Evolutionary conservation across 805 yeast genomes (phyloP).

Genomic region (Candida loeiensis): DNA sequence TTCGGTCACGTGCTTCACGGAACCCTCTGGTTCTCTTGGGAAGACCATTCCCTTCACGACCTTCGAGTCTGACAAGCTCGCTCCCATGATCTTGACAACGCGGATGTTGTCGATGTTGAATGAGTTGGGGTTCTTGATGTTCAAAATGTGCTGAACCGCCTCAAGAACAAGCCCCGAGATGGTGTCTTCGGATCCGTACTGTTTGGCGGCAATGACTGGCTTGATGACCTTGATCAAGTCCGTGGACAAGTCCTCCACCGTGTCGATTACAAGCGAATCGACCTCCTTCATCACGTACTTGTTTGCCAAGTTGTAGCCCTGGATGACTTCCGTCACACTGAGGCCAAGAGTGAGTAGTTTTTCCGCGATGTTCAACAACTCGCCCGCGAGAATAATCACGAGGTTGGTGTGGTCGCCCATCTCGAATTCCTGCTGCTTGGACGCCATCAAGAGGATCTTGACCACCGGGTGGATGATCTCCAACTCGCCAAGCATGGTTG

Average conservation of each 20-base stretch:
- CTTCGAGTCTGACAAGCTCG: slow-evolving; percentile 64
- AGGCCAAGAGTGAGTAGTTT: slow-evolving; percentile 80
- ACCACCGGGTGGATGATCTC: slow-evolving; percentile 98
- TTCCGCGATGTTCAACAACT: slow-evolving; percentile 80
- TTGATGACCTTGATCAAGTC: slow-evolving; percentile 70
- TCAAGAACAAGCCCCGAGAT: slow-evolving; percentile 77
- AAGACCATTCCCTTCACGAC: slow-evolving; percentile 98
- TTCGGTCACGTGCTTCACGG: slow-evolving; percentile 55
- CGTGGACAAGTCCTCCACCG: slow-evolving; percentile 52
- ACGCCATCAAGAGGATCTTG: slow-evolving; percentile 90
- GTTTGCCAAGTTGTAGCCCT: slow-evolving; percentile 88
- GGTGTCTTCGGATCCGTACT: slow-evolving; percentile 80
- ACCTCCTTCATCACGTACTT: slow-evolving; percentile 67
- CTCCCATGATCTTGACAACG: slow-evolving; percentile 96
- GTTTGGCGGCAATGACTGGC: slow-evolving; percentile 91
- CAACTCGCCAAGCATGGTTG: slow-evolving; percentile 89
- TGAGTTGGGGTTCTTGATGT: slow-evolving; percentile 56
- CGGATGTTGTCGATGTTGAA: slow-evolving; percentile 93
- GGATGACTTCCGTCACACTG: slow-evolving; percentile 87
- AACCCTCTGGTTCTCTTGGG: slow-evolving; percentile 96
- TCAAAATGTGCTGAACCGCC: slow-evolving; percentile 72
- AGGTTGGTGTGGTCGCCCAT: slow-evolving; percentile 96
- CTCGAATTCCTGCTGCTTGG: slow-evolving; percentile 94
- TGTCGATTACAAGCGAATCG: slow-evolving; percentile 60
- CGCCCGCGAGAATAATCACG: slow-evolving; percentile 91